Percentiles rank a stretch among this genome's conserved stretches.
phyloP scores from a whole-genome alignment of 2,329 filamentous ascomycete genomes.

The Phyllosticta citrichinensis region DNA sequence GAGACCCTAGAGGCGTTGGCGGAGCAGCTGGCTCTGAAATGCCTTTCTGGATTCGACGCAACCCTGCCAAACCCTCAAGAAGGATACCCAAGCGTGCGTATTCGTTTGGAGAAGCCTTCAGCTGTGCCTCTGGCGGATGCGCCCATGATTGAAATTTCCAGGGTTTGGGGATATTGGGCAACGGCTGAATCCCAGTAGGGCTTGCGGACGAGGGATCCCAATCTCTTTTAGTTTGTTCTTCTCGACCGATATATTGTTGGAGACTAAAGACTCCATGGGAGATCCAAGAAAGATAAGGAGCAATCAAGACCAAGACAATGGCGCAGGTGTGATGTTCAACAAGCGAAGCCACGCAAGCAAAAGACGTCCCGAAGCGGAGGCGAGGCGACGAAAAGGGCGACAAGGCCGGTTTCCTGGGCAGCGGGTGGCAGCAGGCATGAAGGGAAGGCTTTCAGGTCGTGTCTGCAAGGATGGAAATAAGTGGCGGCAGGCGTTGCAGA shows the following conservation, averaged over 20 bases:
- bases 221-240: not conserved
- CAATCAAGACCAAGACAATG: not conserved
- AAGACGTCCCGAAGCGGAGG: not conserved
- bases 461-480: not conserved
- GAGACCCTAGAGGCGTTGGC: conserved; percentile 39
- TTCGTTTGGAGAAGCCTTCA: conserved; percentile 61
- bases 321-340: not conserved
- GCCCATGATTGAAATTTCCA: conserved; percentile 52
- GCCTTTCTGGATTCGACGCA: conserved; percentile 29
- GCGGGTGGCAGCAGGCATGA: not conserved
- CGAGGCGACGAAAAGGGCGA: not conserved
- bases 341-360: not conserved
- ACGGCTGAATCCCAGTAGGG: not conserved
- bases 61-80: conserved; percentile 31
- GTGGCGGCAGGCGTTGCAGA: not conserved
- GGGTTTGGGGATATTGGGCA: conserved; percentile 6
- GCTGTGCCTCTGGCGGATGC: conserved; percentile 65
- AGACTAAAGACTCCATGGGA: not conserved
- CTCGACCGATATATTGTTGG: not conserved
- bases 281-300: not conserved
- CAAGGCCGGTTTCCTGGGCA: not conserved
- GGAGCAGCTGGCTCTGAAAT: conserved; percentile 26
- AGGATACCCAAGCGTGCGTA: conserved; percentile 24
- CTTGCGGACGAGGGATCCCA: not conserved
- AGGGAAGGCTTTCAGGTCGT: not conserved